Evolutionary conservation across 345 rosid genomes (phyloP).

Genomic region (Nephelium lappaceum): DNA sequence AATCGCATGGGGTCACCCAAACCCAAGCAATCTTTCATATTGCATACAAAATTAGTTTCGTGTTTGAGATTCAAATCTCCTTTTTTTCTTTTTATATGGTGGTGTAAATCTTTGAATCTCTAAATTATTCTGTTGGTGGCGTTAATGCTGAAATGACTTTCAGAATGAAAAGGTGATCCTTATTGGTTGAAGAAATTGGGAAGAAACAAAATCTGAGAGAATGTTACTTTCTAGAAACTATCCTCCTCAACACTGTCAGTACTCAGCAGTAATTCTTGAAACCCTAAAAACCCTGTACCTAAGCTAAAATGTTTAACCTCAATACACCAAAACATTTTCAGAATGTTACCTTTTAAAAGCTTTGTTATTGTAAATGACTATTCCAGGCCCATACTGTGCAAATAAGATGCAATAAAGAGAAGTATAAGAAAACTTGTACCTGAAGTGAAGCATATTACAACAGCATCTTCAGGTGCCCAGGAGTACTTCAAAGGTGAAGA

Average conservation of each 20-base stretch:
- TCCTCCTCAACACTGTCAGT: not conserved
- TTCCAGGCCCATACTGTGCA: not conserved
- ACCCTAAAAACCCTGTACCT: not conserved
- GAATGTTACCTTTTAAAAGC: not conserved
- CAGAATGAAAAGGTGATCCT: not conserved
- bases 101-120: not conserved
- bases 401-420: not conserved
- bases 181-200: not conserved
- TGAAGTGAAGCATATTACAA: conserved; percentile 81
- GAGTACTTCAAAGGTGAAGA: conserved; percentile 32
- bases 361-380: not conserved
- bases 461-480: conserved; percentile 80
- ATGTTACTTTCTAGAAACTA: not conserved
- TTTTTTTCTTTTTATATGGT: not conserved
- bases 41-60: not conserved
- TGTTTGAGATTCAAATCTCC: not conserved
- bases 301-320: not conserved
- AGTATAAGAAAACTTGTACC: conserved; percentile 37
- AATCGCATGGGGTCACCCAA: not conserved
- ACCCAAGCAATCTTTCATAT: not conserved
- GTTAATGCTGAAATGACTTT: not conserved
- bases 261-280: too few species aligned
- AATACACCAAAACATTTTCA: not conserved
- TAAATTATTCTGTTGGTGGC: not conserved
- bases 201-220: not conserved